These are phyloP conservation scores for Phytophthora palmivora DNA, from an alignment of 352 stramenopile genomes.

Conservation along the genomic window DNA sequence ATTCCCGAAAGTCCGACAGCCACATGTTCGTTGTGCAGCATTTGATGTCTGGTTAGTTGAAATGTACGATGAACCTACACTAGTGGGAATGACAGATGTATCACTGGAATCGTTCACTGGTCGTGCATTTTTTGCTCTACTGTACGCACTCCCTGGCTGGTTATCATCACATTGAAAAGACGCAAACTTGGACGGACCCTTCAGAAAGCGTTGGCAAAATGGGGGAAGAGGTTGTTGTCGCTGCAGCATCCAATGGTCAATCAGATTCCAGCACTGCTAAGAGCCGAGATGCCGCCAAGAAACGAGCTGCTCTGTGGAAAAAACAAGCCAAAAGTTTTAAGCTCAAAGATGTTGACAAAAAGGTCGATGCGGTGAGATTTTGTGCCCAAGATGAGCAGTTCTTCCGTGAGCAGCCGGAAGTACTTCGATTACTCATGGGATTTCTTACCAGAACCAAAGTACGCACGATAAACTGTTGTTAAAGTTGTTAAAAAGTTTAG, in stretches of 20 bases:
- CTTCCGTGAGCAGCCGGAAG: constrained; percentile 61
- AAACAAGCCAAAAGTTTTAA: constrained; percentile 72
- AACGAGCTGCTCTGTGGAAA: constrained; percentile 50
- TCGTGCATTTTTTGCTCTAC: background rate
- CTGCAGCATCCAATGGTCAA: constrained; percentile 6
- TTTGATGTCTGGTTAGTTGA: background rate
- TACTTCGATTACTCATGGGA: constrained; percentile 55
- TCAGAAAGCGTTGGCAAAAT: constrained; percentile 13
- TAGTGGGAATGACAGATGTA: background rate
- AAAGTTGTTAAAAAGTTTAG: background rate
- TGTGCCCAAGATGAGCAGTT: constrained; percentile 62
- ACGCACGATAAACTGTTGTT: background rate
- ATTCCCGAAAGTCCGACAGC: background rate
- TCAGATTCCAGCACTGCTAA: constrained; percentile 26
- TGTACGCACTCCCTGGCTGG: background rate
- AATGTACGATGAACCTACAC: background rate
- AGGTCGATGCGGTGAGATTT: constrained; percentile 60
- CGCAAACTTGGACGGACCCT: constrained; percentile 21
- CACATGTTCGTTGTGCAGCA: background rate
- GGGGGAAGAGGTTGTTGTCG: constrained; percentile 22
- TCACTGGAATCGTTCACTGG: background rate
- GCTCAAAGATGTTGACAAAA: constrained; percentile 71
- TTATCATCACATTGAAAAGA: constrained; percentile 22
- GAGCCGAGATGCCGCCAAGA: constrained; percentile 39
- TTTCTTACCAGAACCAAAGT: constrained; percentile 68